Base-by-base conservation (phyloP, 805 yeast genomes). In the Kazachstania africana region DNA sequence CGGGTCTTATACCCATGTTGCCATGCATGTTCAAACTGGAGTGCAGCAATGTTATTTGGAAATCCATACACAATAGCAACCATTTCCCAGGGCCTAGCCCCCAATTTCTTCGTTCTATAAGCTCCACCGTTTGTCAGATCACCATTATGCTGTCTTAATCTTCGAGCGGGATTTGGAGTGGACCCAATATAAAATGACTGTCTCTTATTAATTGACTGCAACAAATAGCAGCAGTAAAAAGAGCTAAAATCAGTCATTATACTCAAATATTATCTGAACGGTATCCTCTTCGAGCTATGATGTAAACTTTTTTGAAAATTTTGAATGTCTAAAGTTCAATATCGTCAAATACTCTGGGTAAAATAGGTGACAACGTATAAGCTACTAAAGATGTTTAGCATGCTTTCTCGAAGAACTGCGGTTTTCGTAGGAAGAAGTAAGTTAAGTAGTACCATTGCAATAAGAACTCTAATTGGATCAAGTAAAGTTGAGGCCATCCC, bases 1-100 rank as follows among this genome's bases (percentile, higher is more conserved):
- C 84, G 59, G 0, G 93, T 76, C 31, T 61, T 63, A 38, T 75
- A 63, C 1, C 76, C 61, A 50, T 81, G 91, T 43, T 82, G 94
- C 72, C 81, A 77, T 1, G 93, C 87, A 53, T 79, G 85, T 45
- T 83, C 94, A 53, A 82, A 82, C 51, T 75, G 87, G 31, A 83
- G 54, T 0, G 93, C 93, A 3, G 76, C 55, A 3, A 75, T 62
- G 37, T 70, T 72, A 5, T 74, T 70, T 0, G 83, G 83, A 47
- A 83, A 82, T 3, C 87, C 85, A 44, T 77, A 62, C 0, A 83
- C 78, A 3, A 75, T 43, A 33, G 70, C 37, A 0, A 66, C 50
- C 76, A 78, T 72, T 35, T 65, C 69, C 94, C 94, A 82, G 0
- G 94, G 94, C 32, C 88, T 53, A 21, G 60, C 63, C 0, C 74